phyloP scores from a whole-genome alignment of 2,329 filamentous ascomycete genomes.

The Stemphylium vesicarium region DNA sequence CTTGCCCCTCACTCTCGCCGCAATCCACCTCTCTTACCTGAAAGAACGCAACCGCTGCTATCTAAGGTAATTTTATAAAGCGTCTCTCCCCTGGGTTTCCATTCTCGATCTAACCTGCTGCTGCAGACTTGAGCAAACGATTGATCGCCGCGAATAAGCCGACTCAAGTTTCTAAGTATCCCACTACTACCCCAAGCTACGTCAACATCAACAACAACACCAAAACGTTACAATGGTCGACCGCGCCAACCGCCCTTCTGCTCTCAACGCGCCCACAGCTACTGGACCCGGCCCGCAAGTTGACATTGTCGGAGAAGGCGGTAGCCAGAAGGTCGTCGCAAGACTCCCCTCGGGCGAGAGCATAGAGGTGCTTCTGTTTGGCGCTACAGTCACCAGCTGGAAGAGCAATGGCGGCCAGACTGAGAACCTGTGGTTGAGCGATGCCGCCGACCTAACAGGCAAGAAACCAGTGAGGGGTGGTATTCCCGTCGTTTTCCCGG shows the following conservation, averaged over 20 bases:
- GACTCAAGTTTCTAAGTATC: background rate
- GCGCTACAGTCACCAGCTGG: slow-evolving; percentile 93
- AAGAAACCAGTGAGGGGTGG: slow-evolving; percentile 89
- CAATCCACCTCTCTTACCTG: slow-evolving; percentile 17
- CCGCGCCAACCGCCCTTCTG: slow-evolving; percentile 81
- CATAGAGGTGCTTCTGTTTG: slow-evolving; percentile 84
- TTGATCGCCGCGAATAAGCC: background rate
- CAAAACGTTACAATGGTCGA: slow-evolving; percentile 68
- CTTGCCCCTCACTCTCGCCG: slow-evolving; percentile 28
- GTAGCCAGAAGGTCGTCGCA: slow-evolving; percentile 76
- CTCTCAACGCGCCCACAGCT: slow-evolving; percentile 65
- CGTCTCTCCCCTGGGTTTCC: no score
- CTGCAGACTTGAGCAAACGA: slow-evolving; percentile 1
- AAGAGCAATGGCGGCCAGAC: slow-evolving; percentile 73
- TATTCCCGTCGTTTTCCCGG: slow-evolving; percentile 91
- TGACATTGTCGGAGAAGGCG: slow-evolving; percentile 75
- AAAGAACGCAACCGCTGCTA: slow-evolving; percentile 16
- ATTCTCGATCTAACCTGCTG: no score
- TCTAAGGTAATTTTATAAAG: slow-evolving; percentile 12
- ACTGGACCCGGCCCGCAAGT: slow-evolving; percentile 71
- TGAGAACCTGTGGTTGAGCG: slow-evolving; percentile 87
- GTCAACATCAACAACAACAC: slow-evolving; percentile 8
- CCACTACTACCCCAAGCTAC: slow-evolving; percentile 8
- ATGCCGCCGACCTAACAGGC: slow-evolving; percentile 81
- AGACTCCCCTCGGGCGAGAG: slow-evolving; percentile 84